These are phyloP conservation scores for Chrysoporthe deuterocubensis DNA, from an alignment of 2,329 filamentous ascomycete genomes.

Conservation along the genomic window DNA sequence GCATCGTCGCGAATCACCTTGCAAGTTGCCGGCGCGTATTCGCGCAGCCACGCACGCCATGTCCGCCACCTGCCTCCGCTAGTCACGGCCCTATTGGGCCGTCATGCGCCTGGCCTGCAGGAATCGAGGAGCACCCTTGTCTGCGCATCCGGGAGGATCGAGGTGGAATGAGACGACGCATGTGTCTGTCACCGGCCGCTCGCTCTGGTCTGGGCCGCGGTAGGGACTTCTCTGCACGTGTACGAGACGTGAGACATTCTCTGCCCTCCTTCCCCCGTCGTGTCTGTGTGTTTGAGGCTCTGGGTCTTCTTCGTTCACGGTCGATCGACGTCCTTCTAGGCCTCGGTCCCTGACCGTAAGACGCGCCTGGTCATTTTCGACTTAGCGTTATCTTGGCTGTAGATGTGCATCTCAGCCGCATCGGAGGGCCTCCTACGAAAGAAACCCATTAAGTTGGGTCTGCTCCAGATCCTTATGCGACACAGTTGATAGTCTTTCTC, in stretches of 20 bases:
- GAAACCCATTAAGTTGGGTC: background rate
- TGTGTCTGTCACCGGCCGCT: background rate
- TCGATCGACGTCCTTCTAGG: background rate
- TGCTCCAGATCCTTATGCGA: background rate
- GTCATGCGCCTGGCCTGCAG: background rate
- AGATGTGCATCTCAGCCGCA: background rate
- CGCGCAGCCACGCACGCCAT: background rate
- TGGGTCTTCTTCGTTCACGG: background rate
- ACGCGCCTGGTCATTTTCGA: background rate
- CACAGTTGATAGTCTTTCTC: background rate
- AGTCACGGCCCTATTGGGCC: background rate
- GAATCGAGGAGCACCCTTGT: background rate
- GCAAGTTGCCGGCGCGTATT: background rate
- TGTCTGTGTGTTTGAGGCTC: too few species aligned
- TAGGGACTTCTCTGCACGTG: too few species aligned
- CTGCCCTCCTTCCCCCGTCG: too few species aligned
- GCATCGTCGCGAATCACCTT: background rate
- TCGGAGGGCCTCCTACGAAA: background rate
- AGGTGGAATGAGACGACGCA: background rate
- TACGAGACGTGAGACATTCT: too few species aligned
- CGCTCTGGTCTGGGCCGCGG: too few species aligned
- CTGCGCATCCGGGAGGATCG: background rate
- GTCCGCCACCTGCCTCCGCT: background rate
- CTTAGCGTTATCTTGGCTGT: slow-evolving; percentile 1
- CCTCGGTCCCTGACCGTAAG: background rate